Conservation (phyloP, 2,329 filamentous ascomycete genomes). For the Aspergillus aculeatinus region DNA sequence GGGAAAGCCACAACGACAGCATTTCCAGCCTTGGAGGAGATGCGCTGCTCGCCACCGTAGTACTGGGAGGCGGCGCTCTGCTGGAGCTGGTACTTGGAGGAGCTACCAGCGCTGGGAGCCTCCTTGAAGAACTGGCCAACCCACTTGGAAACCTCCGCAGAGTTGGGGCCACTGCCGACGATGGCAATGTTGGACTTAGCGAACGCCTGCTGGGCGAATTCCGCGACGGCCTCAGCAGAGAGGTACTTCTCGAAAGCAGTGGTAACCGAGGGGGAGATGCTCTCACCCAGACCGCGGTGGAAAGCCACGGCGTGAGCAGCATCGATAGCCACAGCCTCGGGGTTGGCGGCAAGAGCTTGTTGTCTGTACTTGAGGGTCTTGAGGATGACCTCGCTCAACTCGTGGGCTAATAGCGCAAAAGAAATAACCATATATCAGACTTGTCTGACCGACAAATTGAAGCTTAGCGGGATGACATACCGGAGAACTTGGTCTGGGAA, state of each 20-base stretch:
- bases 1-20: conserved; percentile 89
- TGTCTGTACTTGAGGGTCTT: conserved; percentile 75
- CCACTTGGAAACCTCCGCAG: conserved; percentile 80
- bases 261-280: conserved; percentile 70
- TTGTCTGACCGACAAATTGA: background rate
- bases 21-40: conserved; percentile 73
- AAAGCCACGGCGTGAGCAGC: conserved; percentile 84
- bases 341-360: conserved; percentile 63
- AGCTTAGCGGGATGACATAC: conserved; percentile 43
- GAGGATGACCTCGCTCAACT: conserved; percentile 85
- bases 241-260: conserved; percentile 78
- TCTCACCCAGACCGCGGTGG: conserved; percentile 84
- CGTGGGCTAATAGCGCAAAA: conserved; percentile 62
- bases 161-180: conserved; percentile 81
- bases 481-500: conserved; percentile 79
- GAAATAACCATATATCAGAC: conserved; percentile 15
- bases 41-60: conserved; percentile 91
- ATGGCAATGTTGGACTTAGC: conserved; percentile 87
- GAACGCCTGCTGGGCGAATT: conserved; percentile 77
- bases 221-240: conserved; percentile 69
- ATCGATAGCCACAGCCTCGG: conserved; percentile 74
- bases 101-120: conserved; percentile 54
- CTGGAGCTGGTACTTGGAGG: conserved; percentile 54
- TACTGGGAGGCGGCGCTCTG: conserved; percentile 73
- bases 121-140: conserved; percentile 86